Evolutionary conservation across 225 moss, liverwort and hornwort species (phyloP).

Genomic region (Pseudoscleropodium purum): DNA sequence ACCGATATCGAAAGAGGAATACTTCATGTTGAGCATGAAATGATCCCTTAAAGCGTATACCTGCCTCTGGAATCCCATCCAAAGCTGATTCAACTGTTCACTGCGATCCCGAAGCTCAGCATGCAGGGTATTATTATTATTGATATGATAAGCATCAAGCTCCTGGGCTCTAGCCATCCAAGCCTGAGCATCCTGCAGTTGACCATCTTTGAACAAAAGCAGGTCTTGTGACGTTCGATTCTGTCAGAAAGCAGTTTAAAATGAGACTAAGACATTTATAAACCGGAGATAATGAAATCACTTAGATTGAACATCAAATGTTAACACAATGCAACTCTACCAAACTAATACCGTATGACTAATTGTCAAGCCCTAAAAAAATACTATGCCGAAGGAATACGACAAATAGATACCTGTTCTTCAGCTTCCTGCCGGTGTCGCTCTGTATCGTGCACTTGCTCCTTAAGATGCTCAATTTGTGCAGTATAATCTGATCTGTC

Average conservation of each 20-base stretch:
- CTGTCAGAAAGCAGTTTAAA: constrained; percentile 20
- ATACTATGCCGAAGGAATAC: not conserved
- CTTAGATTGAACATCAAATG: not conserved
- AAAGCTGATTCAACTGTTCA: constrained; percentile 90
- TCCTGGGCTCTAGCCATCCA: constrained; percentile 95
- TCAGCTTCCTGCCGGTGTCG: constrained; percentile 67
- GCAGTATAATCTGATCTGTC: constrained; percentile 63
- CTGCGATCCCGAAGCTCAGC: constrained; percentile 83
- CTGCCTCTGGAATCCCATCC: constrained; percentile 91
- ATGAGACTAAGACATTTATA: not conserved
- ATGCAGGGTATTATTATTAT: constrained; percentile 68
- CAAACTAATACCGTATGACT: not conserved
- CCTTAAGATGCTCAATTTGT: constrained; percentile 77
- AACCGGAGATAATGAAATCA: not conserved
- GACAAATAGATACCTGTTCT: constrained; percentile 55
- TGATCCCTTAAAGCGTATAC: constrained; percentile 19
- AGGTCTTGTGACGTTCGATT: constrained; percentile 67
- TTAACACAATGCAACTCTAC: not conserved
- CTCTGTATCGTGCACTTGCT: constrained; percentile 74
- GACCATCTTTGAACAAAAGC: constrained; percentile 68
- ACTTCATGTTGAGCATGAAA: not conserved
- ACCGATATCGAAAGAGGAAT: not conserved
- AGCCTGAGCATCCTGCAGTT: constrained; percentile 82
- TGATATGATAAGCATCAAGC: constrained; percentile 75
- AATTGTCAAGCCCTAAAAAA: not conserved